Conservation (phyloP, 495 filamentous ascomycete genomes). For the Amphirosellinia nigrospora region DNA sequence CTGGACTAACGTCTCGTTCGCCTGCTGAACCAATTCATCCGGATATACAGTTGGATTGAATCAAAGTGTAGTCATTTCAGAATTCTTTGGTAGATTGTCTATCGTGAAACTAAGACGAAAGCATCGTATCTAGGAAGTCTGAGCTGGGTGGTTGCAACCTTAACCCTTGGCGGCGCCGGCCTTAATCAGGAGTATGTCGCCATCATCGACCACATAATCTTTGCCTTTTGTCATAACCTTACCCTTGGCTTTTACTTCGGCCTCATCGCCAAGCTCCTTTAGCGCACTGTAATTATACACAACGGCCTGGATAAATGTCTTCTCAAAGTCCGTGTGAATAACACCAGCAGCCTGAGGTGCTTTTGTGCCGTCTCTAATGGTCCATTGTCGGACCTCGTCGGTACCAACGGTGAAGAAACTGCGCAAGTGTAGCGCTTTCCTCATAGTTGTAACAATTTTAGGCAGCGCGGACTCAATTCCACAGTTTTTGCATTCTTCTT, state of each 20-base stretch:
- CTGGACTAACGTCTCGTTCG: background rate
- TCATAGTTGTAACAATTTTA: slow-evolving; percentile 94
- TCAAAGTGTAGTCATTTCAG: background rate
- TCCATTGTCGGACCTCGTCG: slow-evolving; percentile 99
- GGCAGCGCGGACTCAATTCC: slow-evolving; percentile 87
- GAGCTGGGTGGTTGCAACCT: background rate
- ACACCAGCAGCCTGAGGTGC: slow-evolving; percentile 97
- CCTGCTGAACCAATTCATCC: background rate
- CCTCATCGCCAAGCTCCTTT: slow-evolving; percentile 87
- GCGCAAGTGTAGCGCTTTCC: slow-evolving; percentile 83
- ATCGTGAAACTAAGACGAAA: slow-evolving; percentile 18
- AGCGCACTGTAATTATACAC: slow-evolving; percentile 84
- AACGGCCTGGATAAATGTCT: slow-evolving; percentile 98
- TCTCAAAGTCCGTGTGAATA: slow-evolving; percentile 98
- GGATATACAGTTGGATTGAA: background rate
- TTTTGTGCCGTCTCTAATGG: slow-evolving; percentile 94
- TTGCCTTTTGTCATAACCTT: slow-evolving; percentile 99
- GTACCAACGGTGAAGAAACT: slow-evolving; percentile 98
- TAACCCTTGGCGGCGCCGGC: slow-evolving; percentile 89
- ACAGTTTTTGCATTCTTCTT: slow-evolving; percentile 87
- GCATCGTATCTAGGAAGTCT: slow-evolving; percentile 17
- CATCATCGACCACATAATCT: slow-evolving; percentile 86
- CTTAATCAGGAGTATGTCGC: slow-evolving; percentile 87
- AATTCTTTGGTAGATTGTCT: slow-evolving; percentile 20
- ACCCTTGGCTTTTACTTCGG: slow-evolving; percentile 85